These are phyloP conservation scores for Podosphaera fusca DNA, from an alignment of 2,329 filamentous ascomycete genomes.

Conservation along the genomic window DNA sequence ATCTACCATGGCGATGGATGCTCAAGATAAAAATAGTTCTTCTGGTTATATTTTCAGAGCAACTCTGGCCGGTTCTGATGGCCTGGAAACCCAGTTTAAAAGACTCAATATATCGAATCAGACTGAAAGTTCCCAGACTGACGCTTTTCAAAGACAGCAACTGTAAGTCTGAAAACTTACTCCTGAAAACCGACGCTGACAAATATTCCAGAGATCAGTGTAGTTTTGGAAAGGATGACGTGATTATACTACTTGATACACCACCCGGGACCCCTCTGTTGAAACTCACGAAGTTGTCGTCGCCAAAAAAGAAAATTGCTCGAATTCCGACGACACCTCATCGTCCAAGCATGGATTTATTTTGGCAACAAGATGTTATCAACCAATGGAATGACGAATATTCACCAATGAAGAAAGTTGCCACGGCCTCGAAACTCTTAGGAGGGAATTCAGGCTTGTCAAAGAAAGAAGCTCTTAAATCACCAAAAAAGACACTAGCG, in stretches of 20 bases:
- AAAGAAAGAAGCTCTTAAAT: neutral
- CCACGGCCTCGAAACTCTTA: constrained; percentile 8
- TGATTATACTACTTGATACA: constrained; percentile 3
- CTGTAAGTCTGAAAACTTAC: neutral
- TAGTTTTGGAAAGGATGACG: neutral
- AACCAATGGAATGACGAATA: constrained; percentile 43
- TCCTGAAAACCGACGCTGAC: neutral
- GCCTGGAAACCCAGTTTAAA: neutral
- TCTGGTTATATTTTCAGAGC: neutral
- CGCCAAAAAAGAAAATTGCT: constrained; percentile 12
- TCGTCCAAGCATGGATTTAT: constrained; percentile 28
- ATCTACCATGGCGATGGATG: neutral
- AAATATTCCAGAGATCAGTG: neutral
- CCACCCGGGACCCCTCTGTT: constrained; percentile 12
- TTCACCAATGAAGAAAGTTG: constrained; percentile 24
- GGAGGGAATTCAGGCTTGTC: constrained; percentile 2
- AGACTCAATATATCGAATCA: neutral
- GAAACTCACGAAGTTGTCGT: constrained; percentile 8
- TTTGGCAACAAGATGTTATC: constrained; percentile 34
- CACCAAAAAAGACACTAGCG: constrained; percentile 14
- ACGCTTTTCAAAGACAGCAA: neutral
- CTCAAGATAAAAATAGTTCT: neutral
- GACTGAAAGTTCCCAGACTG: neutral
- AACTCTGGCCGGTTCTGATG: neutral
- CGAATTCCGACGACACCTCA: constrained; percentile 31